phyloP scores from a whole-genome alignment of 2,329 filamentous ascomycete species.

The Coleophoma eucalyptorum region DNA sequence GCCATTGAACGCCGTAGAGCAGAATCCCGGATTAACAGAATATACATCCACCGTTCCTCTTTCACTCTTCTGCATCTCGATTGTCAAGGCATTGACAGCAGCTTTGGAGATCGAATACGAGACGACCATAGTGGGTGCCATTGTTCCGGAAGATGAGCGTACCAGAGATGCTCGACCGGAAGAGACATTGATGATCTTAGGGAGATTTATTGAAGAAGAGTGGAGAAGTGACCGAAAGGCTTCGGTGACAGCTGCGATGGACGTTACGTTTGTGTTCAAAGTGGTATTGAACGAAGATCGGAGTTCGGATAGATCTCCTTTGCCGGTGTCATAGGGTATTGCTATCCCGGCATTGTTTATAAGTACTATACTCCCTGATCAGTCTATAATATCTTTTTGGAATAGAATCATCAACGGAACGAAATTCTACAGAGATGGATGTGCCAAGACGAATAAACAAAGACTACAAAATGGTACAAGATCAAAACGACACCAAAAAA shows the following conservation, averaged over 20 bases:
- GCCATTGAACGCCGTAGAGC: no score
- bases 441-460: no score
- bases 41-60: conserved; percentile 6
- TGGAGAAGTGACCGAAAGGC: conserved; percentile 26
- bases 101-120: conserved; percentile 32
- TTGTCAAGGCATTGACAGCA: conserved; percentile 33
- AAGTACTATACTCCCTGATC: no score
- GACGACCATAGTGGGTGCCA: conserved; percentile 23
- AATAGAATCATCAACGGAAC: no score
- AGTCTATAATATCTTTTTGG: no score
- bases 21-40: background rate
- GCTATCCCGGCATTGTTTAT: no score
- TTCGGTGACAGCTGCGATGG: conserved; percentile 31
- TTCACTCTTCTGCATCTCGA: conserved; percentile 20
- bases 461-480: no score
- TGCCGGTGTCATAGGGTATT: no score
- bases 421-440: no score
- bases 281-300: conserved; percentile 14
- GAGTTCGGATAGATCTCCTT: no score
- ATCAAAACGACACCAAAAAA: no score
- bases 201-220: conserved; percentile 6
- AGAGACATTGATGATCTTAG: conserved; percentile 30
- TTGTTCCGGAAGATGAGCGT: conserved; percentile 16
- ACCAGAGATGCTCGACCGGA: conserved; percentile 25
- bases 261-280: conserved; percentile 40